Percentiles rank a stretch among this genome's conserved stretches.
These are phyloP conservation scores for Parathielavia appendiculata DNA, from an alignment of 495 filamentous ascomycete species.

Conservation along the genomic window DNA sequence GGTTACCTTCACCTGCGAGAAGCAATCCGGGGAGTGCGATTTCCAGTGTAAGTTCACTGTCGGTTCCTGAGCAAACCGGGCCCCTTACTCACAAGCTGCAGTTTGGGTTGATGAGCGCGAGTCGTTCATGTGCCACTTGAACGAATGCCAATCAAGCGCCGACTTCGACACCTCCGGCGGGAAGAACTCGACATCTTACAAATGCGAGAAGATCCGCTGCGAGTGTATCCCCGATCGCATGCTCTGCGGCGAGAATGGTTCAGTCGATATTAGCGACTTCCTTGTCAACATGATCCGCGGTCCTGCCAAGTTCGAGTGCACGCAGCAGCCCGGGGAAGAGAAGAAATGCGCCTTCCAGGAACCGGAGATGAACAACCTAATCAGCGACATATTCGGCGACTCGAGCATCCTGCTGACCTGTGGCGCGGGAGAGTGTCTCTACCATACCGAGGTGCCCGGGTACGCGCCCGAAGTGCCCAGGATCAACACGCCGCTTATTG, in stretches of 20 bases:
- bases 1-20: constrained; percentile 87
- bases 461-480: constrained; percentile 83
- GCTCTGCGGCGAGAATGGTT: constrained; percentile 86
- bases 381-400: constrained; percentile 84
- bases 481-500: constrained; percentile 96
- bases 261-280: constrained; percentile 88
- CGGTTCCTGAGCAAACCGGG: neutral
- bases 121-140: constrained; percentile 91
- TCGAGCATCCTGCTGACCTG: constrained; percentile 79
- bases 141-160: constrained; percentile 68
- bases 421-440: constrained; percentile 83
- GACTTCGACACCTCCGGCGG: constrained; percentile 53
- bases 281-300: constrained; percentile 72
- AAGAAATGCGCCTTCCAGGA: constrained; percentile 78
- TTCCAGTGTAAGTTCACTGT: constrained; percentile 70
- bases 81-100: constrained; percentile 42
- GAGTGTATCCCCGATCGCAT: constrained; percentile 86
- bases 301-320: constrained; percentile 74
- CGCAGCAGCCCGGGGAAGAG: constrained; percentile 53
- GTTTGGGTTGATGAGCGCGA: constrained; percentile 92
- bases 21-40: constrained; percentile 67
- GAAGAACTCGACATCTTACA: constrained; percentile 76
- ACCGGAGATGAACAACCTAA: constrained; percentile 83
- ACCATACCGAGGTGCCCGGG: constrained; percentile 86
- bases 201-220: constrained; percentile 78